Base-by-base conservation (phyloP, 1,284 basidiomycete species). In the Anthracocystis panici-leucophaei region DNA sequence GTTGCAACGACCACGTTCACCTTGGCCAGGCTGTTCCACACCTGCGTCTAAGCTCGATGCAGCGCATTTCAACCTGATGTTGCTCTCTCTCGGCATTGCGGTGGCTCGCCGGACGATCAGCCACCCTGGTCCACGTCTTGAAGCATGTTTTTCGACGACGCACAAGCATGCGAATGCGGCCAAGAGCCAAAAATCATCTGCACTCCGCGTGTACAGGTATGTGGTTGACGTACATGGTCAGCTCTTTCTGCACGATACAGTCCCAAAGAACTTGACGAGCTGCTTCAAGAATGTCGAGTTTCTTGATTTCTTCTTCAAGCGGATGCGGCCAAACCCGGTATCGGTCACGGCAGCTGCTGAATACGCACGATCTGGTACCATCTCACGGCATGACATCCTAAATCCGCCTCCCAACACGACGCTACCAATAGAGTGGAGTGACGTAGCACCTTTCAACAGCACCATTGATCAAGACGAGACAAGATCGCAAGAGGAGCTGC, bases 211-310 rank as follows among this genome's bases (percentile, higher is more conserved):
- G 2, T 85, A 85, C 35, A 59, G 74, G 33, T 85, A 85, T 66
- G 82, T 81, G 44, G 59, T 84, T 10, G 81, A 85, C 55, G 68
- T 81, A 5, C 82, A 86, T 54, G 85, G 85, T 0, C 83, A 79
- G 52, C 77, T 86, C 12, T 86, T 84, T 58, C 65, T 86, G 25
- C 82, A 84, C 20, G 67, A 77, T 21, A 79, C 84, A 1, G 75
- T 78, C 8, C 78, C 78, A 1, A 83, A 85, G 58, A 86, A 85
- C 57, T 75, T 85, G 42, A 85, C 84, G 3, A 81, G 80, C 44
- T 85, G 70, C 49, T 64, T 62, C 56, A 78, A 73, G 51, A 71
- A 68, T 46, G 25, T 44, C 44, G 65, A 68, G n/a, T 81, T 81
- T 40, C 64, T 81, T 11, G 75, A 79, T 50, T 79, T 79, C 53